Percentiles rank a stretch among this genome's conserved stretches.
Evolutionary conservation across 2,329 filamentous ascomycete genomes (phyloP).

Genomic region (Geosmithia putterillii): DNA sequence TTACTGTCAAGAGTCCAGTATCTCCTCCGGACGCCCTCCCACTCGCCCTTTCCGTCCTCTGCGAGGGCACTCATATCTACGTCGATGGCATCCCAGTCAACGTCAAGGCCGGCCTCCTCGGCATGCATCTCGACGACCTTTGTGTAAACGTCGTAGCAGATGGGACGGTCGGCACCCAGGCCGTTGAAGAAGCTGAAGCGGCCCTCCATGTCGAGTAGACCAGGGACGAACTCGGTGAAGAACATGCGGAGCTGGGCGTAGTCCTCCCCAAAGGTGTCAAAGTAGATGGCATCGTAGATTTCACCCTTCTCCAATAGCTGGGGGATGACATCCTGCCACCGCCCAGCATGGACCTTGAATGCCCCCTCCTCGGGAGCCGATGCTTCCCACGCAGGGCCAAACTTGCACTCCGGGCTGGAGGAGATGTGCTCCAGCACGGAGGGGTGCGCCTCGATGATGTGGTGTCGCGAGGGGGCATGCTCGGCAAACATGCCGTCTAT

Average conservation of each 20-base stretch:
- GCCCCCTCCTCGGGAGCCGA: conserved; percentile 49
- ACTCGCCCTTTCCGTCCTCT: conserved; percentile 58
- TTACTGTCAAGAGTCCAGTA: conserved; percentile 79
- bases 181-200: conserved; percentile 85
- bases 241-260: conserved; percentile 77
- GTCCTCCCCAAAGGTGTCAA: conserved; percentile 94
- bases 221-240: conserved; percentile 78
- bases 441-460: conserved; percentile 79
- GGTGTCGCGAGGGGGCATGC: conserved; percentile 56
- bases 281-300: conserved; percentile 82
- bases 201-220: conserved; percentile 58
- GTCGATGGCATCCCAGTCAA: conserved; percentile 69
- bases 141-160: conserved; percentile 94
- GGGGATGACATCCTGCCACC: conserved; percentile 73
- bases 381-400: conserved; percentile 43
- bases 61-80: conserved; percentile 58
- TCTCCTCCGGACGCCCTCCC: conserved; percentile 75
- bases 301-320: conserved; percentile 54
- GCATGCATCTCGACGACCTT: conserved; percentile 87
- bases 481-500: conserved; percentile 65
- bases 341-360: conserved; percentile 54
- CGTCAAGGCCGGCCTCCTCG: conserved; percentile 77
- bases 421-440: conserved; percentile 57
- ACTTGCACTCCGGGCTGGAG: conserved; percentile 30
- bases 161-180: conserved; percentile 78